Evolutionary conservation across 177 flowering plant genomes (phyloP).

Genomic region (Vitis hybrid): DNA sequence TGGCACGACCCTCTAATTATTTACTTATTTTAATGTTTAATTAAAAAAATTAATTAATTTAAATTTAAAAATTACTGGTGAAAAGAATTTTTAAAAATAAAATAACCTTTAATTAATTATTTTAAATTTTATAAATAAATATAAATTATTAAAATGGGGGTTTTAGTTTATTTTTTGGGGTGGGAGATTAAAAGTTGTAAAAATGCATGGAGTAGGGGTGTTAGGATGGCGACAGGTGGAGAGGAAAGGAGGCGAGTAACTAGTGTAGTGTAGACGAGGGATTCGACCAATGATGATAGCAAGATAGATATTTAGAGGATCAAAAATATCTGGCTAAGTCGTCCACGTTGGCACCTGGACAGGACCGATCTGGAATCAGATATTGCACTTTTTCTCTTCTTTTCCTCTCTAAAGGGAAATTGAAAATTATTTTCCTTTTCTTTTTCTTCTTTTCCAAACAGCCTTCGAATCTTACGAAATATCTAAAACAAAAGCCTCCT

Average conservation of each 20-base stretch:
- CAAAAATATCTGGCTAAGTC: constrained; percentile 44
- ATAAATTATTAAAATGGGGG: too few species aligned
- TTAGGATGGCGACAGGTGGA: too few species aligned
- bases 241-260: neutral
- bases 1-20: too few species aligned
- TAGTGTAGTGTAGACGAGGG: neutral
- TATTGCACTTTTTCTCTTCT: constrained; percentile 39
- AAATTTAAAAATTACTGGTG: too few species aligned
- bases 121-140: too few species aligned
- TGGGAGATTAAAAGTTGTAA: too few species aligned
- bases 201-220: too few species aligned
- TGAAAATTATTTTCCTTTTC: constrained; percentile 4
- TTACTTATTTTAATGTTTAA: too few species aligned
- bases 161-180: too few species aligned
- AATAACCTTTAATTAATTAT: too few species aligned
- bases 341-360: constrained; percentile 42
- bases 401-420: neutral
- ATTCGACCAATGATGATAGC: neutral
- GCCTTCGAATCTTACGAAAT: constrained; percentile 12
- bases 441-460: constrained; percentile 7
- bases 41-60: too few species aligned
- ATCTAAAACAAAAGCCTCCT: neutral
- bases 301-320: constrained; percentile 30
- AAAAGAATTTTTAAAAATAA: too few species aligned
- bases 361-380: constrained; percentile 28